A percentile compares a stretch with the other conserved stretches of the same genome.
Evolutionary conservation across 106 monocot species (phyloP).

Genomic region (Ottelia alismoides): DNA sequence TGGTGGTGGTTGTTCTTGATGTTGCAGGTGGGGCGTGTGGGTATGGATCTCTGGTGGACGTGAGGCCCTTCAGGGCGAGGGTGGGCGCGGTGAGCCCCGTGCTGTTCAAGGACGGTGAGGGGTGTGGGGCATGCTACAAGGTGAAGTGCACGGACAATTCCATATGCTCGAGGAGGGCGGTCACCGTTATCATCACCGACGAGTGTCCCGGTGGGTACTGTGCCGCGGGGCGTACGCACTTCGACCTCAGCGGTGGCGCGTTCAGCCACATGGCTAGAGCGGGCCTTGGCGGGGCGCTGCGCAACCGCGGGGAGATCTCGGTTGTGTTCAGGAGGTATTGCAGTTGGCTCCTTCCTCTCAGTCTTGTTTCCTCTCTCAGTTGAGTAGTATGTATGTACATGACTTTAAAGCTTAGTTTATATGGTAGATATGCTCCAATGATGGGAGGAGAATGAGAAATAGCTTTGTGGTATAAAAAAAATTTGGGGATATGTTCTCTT

Average conservation of each 20-base stretch:
- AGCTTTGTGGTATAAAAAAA: too few species aligned
- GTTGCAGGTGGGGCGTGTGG: slow-evolving; percentile 84
- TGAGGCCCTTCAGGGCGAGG: slow-evolving; percentile 54
- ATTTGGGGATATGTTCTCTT: too few species aligned
- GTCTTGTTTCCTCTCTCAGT: too few species aligned
- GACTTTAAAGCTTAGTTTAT: too few species aligned
- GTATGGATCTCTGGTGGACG: slow-evolving; percentile 90
- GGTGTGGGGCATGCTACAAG: slow-evolving; percentile 96
- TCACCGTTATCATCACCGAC: slow-evolving; percentile 84
- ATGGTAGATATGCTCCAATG: too few species aligned
- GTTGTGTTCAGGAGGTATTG: slow-evolving; percentile 62
- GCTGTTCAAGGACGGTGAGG: slow-evolving; percentile 75
- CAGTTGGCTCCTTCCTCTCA: too few species aligned
- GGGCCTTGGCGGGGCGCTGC: slow-evolving; percentile 33
- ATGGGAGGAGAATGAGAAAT: too few species aligned
- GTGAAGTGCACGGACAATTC: slow-evolving; percentile 53
- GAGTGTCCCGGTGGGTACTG: slow-evolving; percentile 95
- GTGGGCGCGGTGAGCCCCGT: slow-evolving; percentile 93
- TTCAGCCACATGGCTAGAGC: slow-evolving; percentile 79
- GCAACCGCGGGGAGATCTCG: slow-evolving; percentile 68
- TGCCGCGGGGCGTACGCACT: slow-evolving; percentile 59
- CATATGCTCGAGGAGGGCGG: slow-evolving; percentile 70
- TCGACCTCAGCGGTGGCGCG: slow-evolving; percentile 90
- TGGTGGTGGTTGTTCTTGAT: too few species aligned
- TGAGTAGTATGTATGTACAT: too few species aligned